These are phyloP conservation scores for Verticillium alfalfae DNA, from an alignment of 2,329 filamentous ascomycete genomes.

Conservation along the genomic window DNA sequence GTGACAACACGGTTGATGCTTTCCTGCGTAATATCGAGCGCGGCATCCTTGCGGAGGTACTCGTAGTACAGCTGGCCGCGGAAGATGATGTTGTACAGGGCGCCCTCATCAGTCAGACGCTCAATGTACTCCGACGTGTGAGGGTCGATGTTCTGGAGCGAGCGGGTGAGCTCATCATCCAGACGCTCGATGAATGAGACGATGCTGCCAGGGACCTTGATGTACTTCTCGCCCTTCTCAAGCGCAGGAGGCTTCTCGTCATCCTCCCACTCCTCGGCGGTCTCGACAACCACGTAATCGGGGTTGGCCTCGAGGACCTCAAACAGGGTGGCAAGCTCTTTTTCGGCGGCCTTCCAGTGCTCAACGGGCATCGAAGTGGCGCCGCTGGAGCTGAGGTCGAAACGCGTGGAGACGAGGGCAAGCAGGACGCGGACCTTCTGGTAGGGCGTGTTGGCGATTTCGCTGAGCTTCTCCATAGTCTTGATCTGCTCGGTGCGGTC, in stretches of 20 bases:
- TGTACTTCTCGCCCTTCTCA: conserved; percentile 68
- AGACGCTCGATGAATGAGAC: conserved; percentile 92
- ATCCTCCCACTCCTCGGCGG: conserved; percentile 97
- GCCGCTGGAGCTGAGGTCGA: conserved; percentile 80
- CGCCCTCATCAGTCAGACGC: conserved; percentile 81
- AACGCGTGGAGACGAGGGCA: conserved; percentile 86
- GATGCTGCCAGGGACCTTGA: conserved; percentile 89
- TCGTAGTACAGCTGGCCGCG: conserved; percentile 87
- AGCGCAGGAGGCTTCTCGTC: conserved; percentile 86
- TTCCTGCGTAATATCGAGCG: conserved; percentile 74
- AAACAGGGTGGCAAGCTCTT: conserved; percentile 75
- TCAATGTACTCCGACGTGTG: conserved; percentile 99
- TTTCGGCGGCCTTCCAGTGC: conserved; percentile 93
- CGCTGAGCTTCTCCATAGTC: conserved; percentile 92
- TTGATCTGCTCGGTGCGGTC: conserved; percentile 92
- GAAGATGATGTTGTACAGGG: conserved; percentile 88
- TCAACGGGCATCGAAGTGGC: conserved; percentile 83
- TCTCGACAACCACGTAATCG: conserved; percentile 82
- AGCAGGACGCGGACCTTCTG: conserved; percentile 90
- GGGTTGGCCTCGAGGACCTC: conserved; percentile 72
- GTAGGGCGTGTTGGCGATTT: conserved; percentile 86
- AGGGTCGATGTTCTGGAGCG: conserved; percentile 95
- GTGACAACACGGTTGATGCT: conserved; percentile 89
- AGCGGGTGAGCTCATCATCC: conserved; percentile 94
- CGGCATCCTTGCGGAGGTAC: conserved; percentile 62